phyloP scores from a whole-genome alignment of 2,329 filamentous ascomycete genomes.

The Lecanoromycetidae sp. region DNA sequence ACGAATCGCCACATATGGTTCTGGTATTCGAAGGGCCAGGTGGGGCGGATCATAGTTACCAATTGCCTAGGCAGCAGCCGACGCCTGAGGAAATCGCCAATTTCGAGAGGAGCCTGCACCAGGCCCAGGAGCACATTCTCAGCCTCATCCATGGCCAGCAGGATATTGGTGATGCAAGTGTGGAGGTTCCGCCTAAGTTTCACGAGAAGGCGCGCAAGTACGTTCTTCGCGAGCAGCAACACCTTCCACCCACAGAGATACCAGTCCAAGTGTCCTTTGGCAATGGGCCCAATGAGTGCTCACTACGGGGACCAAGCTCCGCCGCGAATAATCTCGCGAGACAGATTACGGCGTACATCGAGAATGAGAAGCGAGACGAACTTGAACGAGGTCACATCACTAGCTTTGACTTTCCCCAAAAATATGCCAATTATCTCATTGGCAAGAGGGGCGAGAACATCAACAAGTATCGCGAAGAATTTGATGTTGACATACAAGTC shows the following conservation, averaged over 20 bases:
- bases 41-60: conserved; percentile 35
- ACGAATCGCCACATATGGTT: conserved; percentile 30
- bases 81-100: conserved; percentile 41
- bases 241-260: conserved; percentile 35
- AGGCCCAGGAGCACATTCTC: conserved; percentile 46
- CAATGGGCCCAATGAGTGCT: conserved; percentile 36
- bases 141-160: conserved; percentile 42
- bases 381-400: conserved; percentile 81
- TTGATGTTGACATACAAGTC: conserved; percentile 70
- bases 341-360: conserved; percentile 68
- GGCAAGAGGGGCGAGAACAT: conserved; percentile 57
- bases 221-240: conserved; percentile 44
- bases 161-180: conserved; percentile 41
- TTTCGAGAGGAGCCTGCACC: conserved; percentile 46
- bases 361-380: conserved; percentile 82
- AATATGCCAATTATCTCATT: conserved; percentile 77
- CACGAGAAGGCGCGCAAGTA: conserved; percentile 52
- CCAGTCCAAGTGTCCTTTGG: conserved; percentile 46
- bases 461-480: conserved; percentile 55
- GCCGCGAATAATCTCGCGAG: conserved; percentile 58
- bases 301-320: conserved; percentile 63
- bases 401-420: conserved; percentile 86
- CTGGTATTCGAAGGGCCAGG: conserved; percentile 39
- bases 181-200: conserved; percentile 47
- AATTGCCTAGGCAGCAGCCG: conserved; percentile 45